Percentiles rank a stretch among this genome's conserved stretches.
Evolutionary conservation across 371 early-diverging fungal species (phyloP).

Genomic region (Mortierella sp.): DNA sequence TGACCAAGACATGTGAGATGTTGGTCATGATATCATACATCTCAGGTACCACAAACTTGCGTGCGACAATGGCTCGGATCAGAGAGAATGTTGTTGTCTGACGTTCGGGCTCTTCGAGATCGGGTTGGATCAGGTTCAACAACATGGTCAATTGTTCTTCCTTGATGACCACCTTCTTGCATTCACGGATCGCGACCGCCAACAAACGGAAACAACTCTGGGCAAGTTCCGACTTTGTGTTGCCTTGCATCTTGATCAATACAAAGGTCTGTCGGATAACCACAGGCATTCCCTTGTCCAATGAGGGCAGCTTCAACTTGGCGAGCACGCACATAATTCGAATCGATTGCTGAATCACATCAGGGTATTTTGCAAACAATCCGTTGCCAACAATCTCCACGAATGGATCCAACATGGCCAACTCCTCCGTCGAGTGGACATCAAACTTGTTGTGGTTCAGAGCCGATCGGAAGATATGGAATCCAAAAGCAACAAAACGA

Average conservation of each 20-base stretch:
- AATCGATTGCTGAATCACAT: conserved; percentile 74
- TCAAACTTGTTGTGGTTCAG: conserved; percentile 77
- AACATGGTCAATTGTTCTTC: conserved; percentile 84
- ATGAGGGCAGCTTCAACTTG: conserved; percentile 74
- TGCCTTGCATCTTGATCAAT: conserved; percentile 71
- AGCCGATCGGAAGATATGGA: conserved; percentile 76
- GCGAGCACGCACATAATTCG: conserved; percentile 77
- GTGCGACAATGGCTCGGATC: conserved; percentile 85
- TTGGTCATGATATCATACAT: conserved; percentile 92
- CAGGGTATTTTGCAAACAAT: conserved; percentile 81
- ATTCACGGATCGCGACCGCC: conserved; percentile 78
- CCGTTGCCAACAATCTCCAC: conserved; percentile 84
- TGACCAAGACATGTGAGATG: conserved; percentile 84
- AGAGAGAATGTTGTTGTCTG: conserved; percentile 88
- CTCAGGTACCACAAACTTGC: conserved; percentile 86
- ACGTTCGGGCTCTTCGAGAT: conserved; percentile 88
- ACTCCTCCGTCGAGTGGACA: conserved; percentile 60
- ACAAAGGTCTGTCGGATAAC: conserved; percentile 82
- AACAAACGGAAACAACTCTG: conserved; percentile 87
- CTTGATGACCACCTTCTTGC: conserved; percentile 64
- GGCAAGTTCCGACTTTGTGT: conserved; percentile 75
- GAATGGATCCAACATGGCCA: conserved; percentile 80
- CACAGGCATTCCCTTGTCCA: conserved; percentile 72
- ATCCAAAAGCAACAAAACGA: conserved; percentile 93
- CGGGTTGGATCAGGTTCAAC: conserved; percentile 83